Percentiles rank a stretch among this genome's conserved stretches.
phyloP scores from a whole-genome alignment of 2,329 filamentous ascomycete species.

The Cladophialophora exuberans region DNA sequence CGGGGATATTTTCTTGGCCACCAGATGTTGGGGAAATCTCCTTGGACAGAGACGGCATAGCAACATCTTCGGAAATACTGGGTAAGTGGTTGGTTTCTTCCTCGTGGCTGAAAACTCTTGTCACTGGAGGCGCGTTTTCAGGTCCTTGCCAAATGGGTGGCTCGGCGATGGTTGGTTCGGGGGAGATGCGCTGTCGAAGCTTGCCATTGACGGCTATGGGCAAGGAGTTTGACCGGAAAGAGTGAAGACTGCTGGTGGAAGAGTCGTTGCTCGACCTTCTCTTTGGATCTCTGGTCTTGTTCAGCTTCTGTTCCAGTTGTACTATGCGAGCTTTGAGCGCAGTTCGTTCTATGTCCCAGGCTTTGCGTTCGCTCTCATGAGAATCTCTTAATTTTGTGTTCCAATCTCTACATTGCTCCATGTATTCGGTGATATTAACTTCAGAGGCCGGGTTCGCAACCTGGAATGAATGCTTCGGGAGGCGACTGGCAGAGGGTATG shows the following conservation, averaged over 20 bases:
- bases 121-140: conserved; percentile 43
- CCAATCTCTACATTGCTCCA: conserved; percentile 46
- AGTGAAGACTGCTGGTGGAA: conserved; percentile 24
- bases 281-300: conserved; percentile 29
- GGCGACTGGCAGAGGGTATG: conserved; percentile 32
- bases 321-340: conserved; percentile 46
- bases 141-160: conserved; percentile 50
- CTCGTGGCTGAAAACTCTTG: conserved; percentile 48
- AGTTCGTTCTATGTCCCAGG: conserved; percentile 50
- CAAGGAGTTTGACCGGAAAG: conserved; percentile 30
- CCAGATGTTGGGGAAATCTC: conserved; percentile 37
- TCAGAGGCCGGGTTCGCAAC: conserved; percentile 27
- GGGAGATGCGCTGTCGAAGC: conserved; percentile 11
- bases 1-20: conserved; percentile 34
- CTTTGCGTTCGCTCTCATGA: conserved; percentile 47
- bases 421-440: conserved; percentile 41
- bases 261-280: conserved; percentile 34
- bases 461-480: conserved; percentile 29
- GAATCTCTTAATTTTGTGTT: conserved; percentile 46
- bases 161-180: conserved; percentile 19
- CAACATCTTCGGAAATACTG: conserved; percentile 39
- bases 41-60: conserved; percentile 42
- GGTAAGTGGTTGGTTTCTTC: conserved; percentile 33
- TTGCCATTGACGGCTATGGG: conserved; percentile 12
- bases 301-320: conserved; percentile 44